Conservation (phyloP, 2,329 filamentous ascomycete genomes). For the Trichocomaceae sp. region DNA sequence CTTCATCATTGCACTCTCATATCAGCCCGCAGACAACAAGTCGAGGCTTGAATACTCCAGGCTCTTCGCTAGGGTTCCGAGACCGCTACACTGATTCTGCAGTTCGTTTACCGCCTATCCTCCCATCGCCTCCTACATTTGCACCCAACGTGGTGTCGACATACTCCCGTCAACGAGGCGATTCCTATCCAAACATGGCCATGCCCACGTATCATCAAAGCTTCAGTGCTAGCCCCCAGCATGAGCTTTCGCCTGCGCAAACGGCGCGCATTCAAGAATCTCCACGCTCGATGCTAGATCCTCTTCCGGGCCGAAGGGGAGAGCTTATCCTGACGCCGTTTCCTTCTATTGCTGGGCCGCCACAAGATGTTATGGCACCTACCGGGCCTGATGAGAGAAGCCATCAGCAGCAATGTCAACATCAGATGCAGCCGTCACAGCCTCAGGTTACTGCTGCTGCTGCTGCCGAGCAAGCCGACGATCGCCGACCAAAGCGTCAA, state of each 20-base stretch:
- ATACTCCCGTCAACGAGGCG: slow-evolving; percentile 26
- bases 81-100: slow-evolving; percentile 28
- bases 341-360: slow-evolving; percentile 2
- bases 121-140: slow-evolving; percentile 25
- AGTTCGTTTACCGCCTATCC: slow-evolving; percentile 33
- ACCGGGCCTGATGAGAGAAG: slow-evolving; percentile 4
- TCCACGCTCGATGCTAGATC: slow-evolving; percentile 21
- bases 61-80: slow-evolving; percentile 21
- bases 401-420: neutral
- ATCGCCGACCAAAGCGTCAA: slow-evolving; percentile 5
- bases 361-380: neutral
- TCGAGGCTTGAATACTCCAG: slow-evolving; percentile 22
- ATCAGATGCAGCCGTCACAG: neutral
- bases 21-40: slow-evolving; percentile 18
- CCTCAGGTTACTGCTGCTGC: neutral
- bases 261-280: slow-evolving; percentile 4
- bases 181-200: slow-evolving; percentile 27
- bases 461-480: neutral
- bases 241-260: slow-evolving; percentile 16
- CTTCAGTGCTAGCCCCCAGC: slow-evolving; percentile 18
- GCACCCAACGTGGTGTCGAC: slow-evolving; percentile 15
- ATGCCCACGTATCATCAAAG: slow-evolving; percentile 14
- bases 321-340: slow-evolving; percentile 5
- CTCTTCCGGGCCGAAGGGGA: slow-evolving; percentile 18
- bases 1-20: slow-evolving; percentile 24